phyloP scores from a whole-genome alignment of 1,139 yeast genomes.

The Diutina catenulata region DNA sequence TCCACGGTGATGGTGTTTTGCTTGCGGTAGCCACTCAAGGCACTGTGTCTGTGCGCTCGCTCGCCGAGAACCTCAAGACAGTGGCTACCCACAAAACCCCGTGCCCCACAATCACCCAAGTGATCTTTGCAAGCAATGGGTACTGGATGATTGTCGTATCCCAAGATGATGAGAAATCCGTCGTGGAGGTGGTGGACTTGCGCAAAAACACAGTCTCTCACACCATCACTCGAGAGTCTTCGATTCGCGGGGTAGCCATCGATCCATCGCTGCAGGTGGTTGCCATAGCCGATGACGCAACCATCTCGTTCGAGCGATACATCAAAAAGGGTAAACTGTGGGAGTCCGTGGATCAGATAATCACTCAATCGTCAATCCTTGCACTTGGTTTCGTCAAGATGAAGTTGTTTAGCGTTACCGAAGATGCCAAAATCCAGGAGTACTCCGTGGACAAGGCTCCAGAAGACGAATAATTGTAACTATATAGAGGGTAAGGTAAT shows the following conservation, averaged over 20 bases:
- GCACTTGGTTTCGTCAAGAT: too few species aligned
- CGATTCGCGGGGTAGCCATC: conserved; percentile 19
- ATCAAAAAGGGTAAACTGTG: too few species aligned
- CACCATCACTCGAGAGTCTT: conserved; percentile 13
- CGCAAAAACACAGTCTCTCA: conserved; percentile 31
- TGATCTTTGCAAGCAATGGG: conserved; percentile 57
- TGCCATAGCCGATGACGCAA: too few species aligned
- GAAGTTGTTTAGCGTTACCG: too few species aligned
- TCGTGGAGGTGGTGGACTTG: conserved; percentile 44
- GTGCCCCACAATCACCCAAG: conserved; percentile 18
- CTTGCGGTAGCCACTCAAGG: conserved; percentile 34
- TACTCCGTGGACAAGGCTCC: too few species aligned
- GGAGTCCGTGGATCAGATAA: too few species aligned
- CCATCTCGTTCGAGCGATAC: too few species aligned
- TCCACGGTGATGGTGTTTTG: conserved; percentile 60
- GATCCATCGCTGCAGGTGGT: conserved; percentile 37
- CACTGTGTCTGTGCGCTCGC: conserved; percentile 30
- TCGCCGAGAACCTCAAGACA: conserved; percentile 26
- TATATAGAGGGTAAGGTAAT: too few species aligned
- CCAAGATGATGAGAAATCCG: conserved; percentile 9
- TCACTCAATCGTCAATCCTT: too few species aligned
- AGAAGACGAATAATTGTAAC: too few species aligned
- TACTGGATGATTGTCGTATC: conserved; percentile 41
- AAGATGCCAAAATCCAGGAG: too few species aligned
- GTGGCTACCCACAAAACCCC: conserved; percentile 26